Evolutionary conservation across 306 rosid genomes (phyloP).

Genomic region (Trichosanthes truncata): DNA sequence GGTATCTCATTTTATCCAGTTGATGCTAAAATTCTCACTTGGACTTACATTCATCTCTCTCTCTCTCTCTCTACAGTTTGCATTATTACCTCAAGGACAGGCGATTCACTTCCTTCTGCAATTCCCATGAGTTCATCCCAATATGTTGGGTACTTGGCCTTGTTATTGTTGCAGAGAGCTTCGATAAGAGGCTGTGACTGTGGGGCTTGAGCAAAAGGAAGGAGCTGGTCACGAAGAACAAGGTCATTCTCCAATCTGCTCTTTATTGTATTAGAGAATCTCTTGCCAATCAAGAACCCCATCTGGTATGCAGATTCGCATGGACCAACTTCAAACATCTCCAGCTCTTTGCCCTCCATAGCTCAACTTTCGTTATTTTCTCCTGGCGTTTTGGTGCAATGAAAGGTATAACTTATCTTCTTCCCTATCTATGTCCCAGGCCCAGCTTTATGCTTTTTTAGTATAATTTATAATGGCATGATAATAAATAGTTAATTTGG

Average conservation of each 20-base stretch:
- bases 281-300: slow-evolving; percentile 59
- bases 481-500: neutral
- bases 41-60: neutral
- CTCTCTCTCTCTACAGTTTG: neutral
- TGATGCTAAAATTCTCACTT: neutral
- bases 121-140: slow-evolving; percentile 72
- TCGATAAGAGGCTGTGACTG: slow-evolving; percentile 41
- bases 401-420: neutral
- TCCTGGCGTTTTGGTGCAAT: neutral
- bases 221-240: slow-evolving; percentile 53
- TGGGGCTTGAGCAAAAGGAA: slow-evolving; percentile 50
- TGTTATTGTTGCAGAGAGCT: slow-evolving; percentile 34
- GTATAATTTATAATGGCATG: neutral
- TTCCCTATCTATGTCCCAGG: neutral
- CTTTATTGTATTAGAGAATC: slow-evolving; percentile 40
- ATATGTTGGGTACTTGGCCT: slow-evolving; percentile 39
- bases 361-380: neutral
- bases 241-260: slow-evolving; percentile 43
- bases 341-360: neutral
- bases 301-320: slow-evolving; percentile 26
- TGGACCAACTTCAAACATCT: slow-evolving; percentile 23
- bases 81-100: slow-evolving; percentile 50
- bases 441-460: neutral
- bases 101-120: slow-evolving; percentile 60
- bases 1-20: neutral